Evolutionary conservation across 768 basidiomycete genomes (phyloP).

Genomic region (Hericium alpestre): DNA sequence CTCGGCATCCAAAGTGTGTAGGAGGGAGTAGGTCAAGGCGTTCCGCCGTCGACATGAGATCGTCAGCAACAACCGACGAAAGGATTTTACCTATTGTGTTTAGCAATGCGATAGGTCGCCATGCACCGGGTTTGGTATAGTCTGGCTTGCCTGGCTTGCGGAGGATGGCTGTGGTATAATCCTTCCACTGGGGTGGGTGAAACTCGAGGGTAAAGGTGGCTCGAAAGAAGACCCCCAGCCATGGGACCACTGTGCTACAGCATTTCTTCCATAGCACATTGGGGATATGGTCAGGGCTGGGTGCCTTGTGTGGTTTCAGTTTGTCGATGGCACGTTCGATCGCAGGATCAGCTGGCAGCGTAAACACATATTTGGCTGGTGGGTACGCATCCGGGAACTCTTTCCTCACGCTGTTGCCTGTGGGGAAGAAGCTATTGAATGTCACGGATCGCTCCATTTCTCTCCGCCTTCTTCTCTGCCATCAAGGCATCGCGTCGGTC

Average conservation of each 20-base stretch:
- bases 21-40: constrained; percentile 22
- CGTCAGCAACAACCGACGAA: constrained; percentile 13
- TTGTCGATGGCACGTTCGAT: not conserved
- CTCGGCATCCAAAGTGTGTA: constrained; percentile 28
- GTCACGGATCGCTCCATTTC: too few species aligned
- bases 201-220: not conserved
- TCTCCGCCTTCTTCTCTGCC: too few species aligned
- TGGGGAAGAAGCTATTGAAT: constrained; percentile 18
- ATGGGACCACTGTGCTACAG: not conserved
- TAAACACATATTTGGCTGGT: not conserved
- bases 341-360: constrained; percentile 8
- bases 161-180: constrained; percentile 21
- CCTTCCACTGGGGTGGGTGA: constrained; percentile 14
- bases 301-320: not conserved
- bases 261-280: not conserved
- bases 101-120: constrained; percentile 28
- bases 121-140: constrained; percentile 25
- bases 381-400: constrained; percentile 10
- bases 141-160: constrained; percentile 25
- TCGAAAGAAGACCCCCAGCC: not conserved
- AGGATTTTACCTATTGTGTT: constrained; percentile 23
- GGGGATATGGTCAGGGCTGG: not conserved
- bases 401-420: not conserved
- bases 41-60: constrained; percentile 19
- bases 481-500: too few species aligned